Base-by-base conservation (phyloP, 805 yeast genomes). In the Pichia phayaonensis region DNA sequence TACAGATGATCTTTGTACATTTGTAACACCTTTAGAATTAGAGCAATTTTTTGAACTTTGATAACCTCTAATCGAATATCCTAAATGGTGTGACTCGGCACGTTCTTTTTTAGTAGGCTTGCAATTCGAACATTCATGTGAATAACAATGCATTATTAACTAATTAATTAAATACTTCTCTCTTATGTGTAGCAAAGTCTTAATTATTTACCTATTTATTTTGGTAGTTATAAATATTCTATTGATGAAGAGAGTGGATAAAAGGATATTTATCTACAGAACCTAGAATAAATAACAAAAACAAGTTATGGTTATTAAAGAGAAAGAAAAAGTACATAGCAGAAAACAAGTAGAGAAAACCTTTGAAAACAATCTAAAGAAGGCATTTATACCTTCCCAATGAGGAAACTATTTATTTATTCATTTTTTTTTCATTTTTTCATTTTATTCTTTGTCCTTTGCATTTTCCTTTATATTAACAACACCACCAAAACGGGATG, bases 401-500 rank as follows among this genome's bases (percentile, higher is more conserved):
- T 34, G 10, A 16, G 20, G 38, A n/a, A 34, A 34, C 18, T 16
- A 34, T 34, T 34, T 34, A n/a, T 34, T 8, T 8, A 24, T 24
- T 24, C 26, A 24, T 24, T 26, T 8, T 26, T 8, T 26, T 34
- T 18, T 22, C 20, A 18, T 10, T 40, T 18, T 15, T 29, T 15
- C 10, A 23, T 16, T 23, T 40, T 23, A 15, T 40, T 15, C 11
- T 22, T 40, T 38, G 39, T 22, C n/a, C 21, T 23, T 23, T 23
- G 15, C 23, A 15, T 38, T 23, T 20, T 44, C 18, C 40, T 59
- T 54, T 11, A 58, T 34, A 44, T 56, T 55, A n/a, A 59, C 51
- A 44, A 59, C 60, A 46, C 63, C 62, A n/a, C 63, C 60, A 45
- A 59, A 57, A 27, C 63, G 45, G 4, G 63, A 57, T 3, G 90